Evolutionary conservation across 371 early-diverging fungal species (phyloP).

Genomic region (Encephalitozoon intestinalis): DNA sequence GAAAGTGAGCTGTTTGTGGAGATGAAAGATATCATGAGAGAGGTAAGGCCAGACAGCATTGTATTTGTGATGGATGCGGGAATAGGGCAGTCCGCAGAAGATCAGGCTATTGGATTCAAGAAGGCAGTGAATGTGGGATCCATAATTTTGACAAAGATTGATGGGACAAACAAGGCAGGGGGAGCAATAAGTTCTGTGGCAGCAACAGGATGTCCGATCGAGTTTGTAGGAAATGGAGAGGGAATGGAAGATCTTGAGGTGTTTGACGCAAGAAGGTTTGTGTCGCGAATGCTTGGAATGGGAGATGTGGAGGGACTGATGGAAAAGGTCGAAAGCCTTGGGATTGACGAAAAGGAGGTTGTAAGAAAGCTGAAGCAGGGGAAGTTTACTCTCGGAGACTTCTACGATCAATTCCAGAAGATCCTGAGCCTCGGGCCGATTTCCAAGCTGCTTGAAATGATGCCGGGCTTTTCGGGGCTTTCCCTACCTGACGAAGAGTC

Average conservation of each 20-base stretch:
- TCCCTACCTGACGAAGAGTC: conserved; percentile 66
- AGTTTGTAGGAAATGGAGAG: conserved; percentile 96
- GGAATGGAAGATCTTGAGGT: conserved; percentile 88
- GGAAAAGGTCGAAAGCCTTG: conserved; percentile 80
- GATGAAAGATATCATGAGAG: conserved; percentile 84
- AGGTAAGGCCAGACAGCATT: conserved; percentile 76
- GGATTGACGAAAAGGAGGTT: conserved; percentile 75
- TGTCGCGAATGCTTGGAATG: conserved; percentile 86
- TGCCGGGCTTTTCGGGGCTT: conserved; percentile 84
- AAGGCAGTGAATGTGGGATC: conserved; percentile 90
- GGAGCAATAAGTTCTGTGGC: conserved; percentile 98
- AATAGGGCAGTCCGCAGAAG: conserved; percentile 94
- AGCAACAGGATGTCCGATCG: conserved; percentile 86
- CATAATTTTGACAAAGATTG: conserved; percentile 96
- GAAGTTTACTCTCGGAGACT: conserved; percentile 75
- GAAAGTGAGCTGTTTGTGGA: conserved; percentile 91
- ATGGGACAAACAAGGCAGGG: conserved; percentile 96
- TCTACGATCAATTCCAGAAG: conserved; percentile 85
- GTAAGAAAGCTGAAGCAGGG: conserved; percentile 82
- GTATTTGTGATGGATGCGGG: conserved; percentile 99
- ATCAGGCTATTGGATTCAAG: conserved; percentile 86
- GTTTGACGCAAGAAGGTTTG: conserved; percentile 81
- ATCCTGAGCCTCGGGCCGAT: conserved; percentile 84
- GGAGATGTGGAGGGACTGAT: conserved; percentile 84
- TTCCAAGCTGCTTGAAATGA: conserved; percentile 85